A percentile compares a stretch with the other conserved stretches of the same genome.
Conservation (phyloP, 345 rosid species). For the Salix caprea region DNA sequence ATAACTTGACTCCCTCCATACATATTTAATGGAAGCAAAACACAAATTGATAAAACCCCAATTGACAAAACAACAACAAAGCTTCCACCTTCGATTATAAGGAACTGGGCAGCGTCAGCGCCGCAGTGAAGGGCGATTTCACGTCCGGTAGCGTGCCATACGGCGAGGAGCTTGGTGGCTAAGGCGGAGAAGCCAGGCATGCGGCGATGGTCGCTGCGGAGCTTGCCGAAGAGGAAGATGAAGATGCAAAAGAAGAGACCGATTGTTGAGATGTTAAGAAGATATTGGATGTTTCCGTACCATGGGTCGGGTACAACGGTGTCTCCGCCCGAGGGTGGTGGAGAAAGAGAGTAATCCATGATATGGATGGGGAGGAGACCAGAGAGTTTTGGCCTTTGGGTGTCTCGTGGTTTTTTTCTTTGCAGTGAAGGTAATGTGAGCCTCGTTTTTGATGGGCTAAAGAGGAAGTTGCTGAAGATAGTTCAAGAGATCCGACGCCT, state of each 20-base stretch:
- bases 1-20: conserved; percentile 73
- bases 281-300: conserved; percentile 92
- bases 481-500: no score
- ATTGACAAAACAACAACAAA: conserved; percentile 50
- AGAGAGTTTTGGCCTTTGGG: background rate
- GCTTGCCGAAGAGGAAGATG: conserved; percentile 86
- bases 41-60: conserved; percentile 51
- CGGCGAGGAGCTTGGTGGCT: conserved; percentile 74
- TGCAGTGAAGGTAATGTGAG: background rate
- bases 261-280: conserved; percentile 74
- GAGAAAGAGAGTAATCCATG: background rate
- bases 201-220: conserved; percentile 87
- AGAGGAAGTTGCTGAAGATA: no score
- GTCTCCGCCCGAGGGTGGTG: conserved; percentile 29
- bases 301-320: conserved; percentile 53
- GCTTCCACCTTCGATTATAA: conserved; percentile 89
- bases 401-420: background rate
- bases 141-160: conserved; percentile 86
- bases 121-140: conserved; percentile 94
- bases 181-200: conserved; percentile 80
- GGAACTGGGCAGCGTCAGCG: conserved; percentile 92
- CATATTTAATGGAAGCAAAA: conserved; percentile 73
- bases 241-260: conserved; percentile 79
- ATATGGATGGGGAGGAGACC: background rate
- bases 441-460: background rate